Base-by-base conservation (phyloP, 176 grass and related monocot species). In the Phoenix dactylifera region DNA sequence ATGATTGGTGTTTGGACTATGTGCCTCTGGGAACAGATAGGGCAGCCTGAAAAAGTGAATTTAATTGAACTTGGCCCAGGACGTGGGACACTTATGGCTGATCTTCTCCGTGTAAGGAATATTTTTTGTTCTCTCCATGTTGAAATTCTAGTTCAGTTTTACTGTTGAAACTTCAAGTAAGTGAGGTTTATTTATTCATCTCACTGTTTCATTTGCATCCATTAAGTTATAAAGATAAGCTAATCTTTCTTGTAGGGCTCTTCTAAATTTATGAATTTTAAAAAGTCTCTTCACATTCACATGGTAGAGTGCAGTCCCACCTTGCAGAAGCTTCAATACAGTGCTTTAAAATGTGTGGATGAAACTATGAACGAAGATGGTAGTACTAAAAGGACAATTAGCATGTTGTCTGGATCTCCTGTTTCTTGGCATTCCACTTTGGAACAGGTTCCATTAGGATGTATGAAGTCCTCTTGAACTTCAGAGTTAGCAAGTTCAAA, bases 11-110 rank as follows among this genome's bases (percentile, higher is more conserved):
- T 97, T 15, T 97, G 93, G 87, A 75, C 74, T 5, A 30, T 30
- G 87, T 91, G 81, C 70, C 79, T 97, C 16, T 97, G 87, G 87
- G 81, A 97, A 72, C 87, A 97, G 83, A 88, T 97, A 83, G 93
- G 81, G 17, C 66, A 73, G 58, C 87, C 93, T 24, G 69, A 75
- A 44, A 85, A 77, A 54, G 84, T 97, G 29, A 97, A 97, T 77
- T 69, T 97, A 64, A 79, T 91, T 26, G 93, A 97, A 76, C 93
- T 97, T 69, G 93, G 87, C 54, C 93, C 81, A 54, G 93, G 87
- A 22, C 75, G 93, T 24, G 93, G 87, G 69, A 97, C 93, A 16
- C 84, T 91, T 51, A 78, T 91, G 73, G 83, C 76, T 25, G 93
- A 97, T 83, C 78, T 97, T 67, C 84, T 97, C 16, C 75, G 76